phyloP scores from a whole-genome alignment of 352 stramenopile genomes.

The Globisporangium carolinianum region DNA sequence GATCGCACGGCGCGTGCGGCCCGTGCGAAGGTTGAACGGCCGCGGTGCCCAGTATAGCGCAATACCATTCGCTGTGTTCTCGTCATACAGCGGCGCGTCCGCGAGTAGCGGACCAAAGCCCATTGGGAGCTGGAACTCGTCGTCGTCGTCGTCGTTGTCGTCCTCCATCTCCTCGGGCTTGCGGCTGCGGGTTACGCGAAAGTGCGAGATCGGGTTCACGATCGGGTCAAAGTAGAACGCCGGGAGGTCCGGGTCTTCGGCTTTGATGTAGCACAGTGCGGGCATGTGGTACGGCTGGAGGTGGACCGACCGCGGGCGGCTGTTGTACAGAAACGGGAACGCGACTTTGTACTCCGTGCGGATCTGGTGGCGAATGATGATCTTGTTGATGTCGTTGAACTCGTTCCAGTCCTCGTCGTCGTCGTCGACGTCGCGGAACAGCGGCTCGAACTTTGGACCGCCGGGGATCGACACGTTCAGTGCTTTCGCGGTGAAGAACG shows the following conservation, averaged over 20 bases:
- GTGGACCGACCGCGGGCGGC: slow-evolving; percentile 92
- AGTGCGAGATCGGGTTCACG: slow-evolving; percentile 97
- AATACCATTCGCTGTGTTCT: slow-evolving; percentile 95
- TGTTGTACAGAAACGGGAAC: slow-evolving; percentile 99
- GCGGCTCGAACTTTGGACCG: slow-evolving; percentile 98
- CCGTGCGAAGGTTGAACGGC: slow-evolving; percentile 97
- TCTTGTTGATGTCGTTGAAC: slow-evolving; percentile 99
- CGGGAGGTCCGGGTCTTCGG: slow-evolving; percentile 91
- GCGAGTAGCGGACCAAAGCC: slow-evolving; percentile 89
- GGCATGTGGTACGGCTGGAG: slow-evolving; percentile 96
- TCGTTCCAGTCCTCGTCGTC: slow-evolving; percentile 99
- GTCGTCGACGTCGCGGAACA: slow-evolving; percentile 97
- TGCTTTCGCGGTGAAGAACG: slow-evolving; percentile 99
- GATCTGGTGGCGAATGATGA: slow-evolving; percentile 99
- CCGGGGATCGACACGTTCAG: slow-evolving; percentile 99
- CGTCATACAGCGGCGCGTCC: slow-evolving; percentile 92
- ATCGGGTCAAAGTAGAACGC: slow-evolving; percentile 97
- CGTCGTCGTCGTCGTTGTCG: slow-evolving; percentile 75
- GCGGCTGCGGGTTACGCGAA: slow-evolving; percentile 56
- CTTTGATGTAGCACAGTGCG: slow-evolving; percentile 96
- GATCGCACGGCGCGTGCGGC: slow-evolving; percentile 92
- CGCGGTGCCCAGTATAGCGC: slow-evolving; percentile 96
- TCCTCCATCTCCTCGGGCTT: slow-evolving; percentile 40
- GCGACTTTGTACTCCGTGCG: slow-evolving; percentile 99
- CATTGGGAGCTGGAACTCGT: slow-evolving; percentile 87